phyloP scores from a whole-genome alignment of 2,329 filamentous ascomycete genomes.

The Chrysoporthe austroafricana region DNA sequence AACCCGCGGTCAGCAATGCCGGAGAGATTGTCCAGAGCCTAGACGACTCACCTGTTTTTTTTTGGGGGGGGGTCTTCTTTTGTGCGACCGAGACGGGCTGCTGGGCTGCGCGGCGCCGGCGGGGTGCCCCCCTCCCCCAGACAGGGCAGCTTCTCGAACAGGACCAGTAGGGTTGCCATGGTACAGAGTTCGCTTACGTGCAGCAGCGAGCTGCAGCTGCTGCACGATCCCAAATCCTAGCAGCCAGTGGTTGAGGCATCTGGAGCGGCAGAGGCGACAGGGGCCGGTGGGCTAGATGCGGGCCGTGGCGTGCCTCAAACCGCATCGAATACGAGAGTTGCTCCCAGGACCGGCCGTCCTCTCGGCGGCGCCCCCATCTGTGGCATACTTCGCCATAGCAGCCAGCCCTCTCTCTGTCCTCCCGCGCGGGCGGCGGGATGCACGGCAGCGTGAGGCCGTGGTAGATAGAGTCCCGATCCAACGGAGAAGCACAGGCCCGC shows the following conservation, averaged over 20 bases:
- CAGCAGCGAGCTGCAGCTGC: conserved; percentile 1
- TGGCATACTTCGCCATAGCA: not conserved
- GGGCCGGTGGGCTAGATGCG: conserved; percentile 1
- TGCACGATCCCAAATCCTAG: conserved; percentile 12
- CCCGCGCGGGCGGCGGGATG: too few species aligned
- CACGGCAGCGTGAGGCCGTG: not conserved
- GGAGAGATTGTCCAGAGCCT: not conserved
- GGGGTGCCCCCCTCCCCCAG: not conserved
- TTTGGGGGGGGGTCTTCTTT: not conserved
- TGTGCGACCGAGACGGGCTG: not conserved
- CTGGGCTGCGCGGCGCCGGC: not conserved
- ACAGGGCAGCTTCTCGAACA: not conserved
- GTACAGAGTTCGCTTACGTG: not conserved
- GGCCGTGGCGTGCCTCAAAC: conserved; percentile 12
- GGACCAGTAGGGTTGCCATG: not conserved
- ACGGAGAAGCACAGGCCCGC: not conserved
- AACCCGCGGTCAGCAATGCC: not conserved
- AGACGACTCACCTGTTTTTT: not conserved
- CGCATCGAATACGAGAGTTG: conserved; percentile 2
- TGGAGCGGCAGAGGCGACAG: conserved; percentile 5
- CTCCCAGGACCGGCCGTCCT: not conserved
- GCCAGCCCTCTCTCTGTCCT: too few species aligned
- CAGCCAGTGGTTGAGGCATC: not conserved
- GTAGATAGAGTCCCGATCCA: not conserved
- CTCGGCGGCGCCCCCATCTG: not conserved